phyloP scores from a whole-genome alignment of 2,329 filamentous ascomycete species.

The Volutella citrinella region DNA sequence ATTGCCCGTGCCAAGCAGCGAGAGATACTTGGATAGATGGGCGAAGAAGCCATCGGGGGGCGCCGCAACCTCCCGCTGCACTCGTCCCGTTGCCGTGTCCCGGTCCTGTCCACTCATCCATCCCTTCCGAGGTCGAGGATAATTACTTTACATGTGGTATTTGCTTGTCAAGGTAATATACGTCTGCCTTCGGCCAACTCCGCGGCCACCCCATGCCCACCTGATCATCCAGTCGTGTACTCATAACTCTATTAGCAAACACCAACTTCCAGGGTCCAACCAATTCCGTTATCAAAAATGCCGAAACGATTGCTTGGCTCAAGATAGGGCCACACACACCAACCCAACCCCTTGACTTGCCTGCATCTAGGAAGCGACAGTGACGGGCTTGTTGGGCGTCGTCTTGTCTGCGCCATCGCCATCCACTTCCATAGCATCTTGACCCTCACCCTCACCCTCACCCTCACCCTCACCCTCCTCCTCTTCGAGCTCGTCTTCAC shows the following conservation, averaged over 20 bases:
- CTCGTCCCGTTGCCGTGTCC: too few species aligned
- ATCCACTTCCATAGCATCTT: conserved; percentile 52
- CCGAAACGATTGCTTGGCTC: conserved; percentile 12
- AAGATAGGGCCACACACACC: conserved; percentile 15
- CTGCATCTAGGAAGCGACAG: conserved; percentile 30
- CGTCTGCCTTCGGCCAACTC: conserved; percentile 12
- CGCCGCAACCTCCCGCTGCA: too few species aligned
- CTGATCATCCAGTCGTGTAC: conserved; percentile 30
- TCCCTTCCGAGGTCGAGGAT: too few species aligned
- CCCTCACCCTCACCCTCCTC: conserved; percentile 52
- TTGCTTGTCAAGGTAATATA: conserved; percentile 4
- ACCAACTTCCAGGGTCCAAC: conserved; percentile 12
- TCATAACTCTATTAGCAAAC: conserved; percentile 29
- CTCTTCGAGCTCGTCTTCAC: conserved; percentile 68
- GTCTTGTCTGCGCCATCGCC: conserved; percentile 33
- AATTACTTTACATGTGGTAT: too few species aligned
- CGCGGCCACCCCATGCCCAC: too few species aligned
- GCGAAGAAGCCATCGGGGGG: too few species aligned
- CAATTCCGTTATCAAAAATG: conserved; percentile 17
- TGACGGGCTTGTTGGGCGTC: conserved; percentile 32
- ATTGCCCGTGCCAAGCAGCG: too few species aligned
- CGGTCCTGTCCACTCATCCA: too few species aligned
- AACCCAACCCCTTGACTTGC: conserved; percentile 7
- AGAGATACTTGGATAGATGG: too few species aligned
- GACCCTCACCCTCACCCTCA: conserved; percentile 28